Evolutionary conservation across 2,329 filamentous ascomycete genomes (phyloP).

Genomic region (Curvularia sp.): DNA sequence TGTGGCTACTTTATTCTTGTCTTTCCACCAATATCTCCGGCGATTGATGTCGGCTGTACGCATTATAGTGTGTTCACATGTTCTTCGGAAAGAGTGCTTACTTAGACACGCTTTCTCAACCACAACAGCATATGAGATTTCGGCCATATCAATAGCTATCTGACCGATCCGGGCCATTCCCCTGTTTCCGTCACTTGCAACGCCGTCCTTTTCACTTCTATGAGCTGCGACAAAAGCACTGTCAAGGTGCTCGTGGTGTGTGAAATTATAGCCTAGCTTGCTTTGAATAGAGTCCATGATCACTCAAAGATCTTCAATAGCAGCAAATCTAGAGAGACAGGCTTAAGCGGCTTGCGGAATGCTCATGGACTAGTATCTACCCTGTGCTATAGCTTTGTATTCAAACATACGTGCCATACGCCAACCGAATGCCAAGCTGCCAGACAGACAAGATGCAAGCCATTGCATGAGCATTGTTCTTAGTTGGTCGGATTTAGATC

Average conservation of each 20-base stretch:
- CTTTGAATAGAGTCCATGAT: background rate
- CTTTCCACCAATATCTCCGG: conserved; percentile 8
- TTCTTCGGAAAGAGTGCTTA: too few species aligned
- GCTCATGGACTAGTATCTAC: background rate
- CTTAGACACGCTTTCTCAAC: too few species aligned
- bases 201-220: too few species aligned
- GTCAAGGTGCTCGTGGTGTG: background rate
- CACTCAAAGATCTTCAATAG: background rate
- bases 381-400: background rate
- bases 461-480: background rate
- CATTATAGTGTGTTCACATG: background rate
- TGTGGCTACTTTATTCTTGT: conserved; percentile 5
- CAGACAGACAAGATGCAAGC: background rate
- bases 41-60: conserved; percentile 4
- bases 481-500: background rate
- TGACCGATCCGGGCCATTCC: too few species aligned
- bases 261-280: conserved; percentile 2
- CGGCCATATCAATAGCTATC: too few species aligned
- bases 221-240: conserved; percentile 3
- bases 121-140: too few species aligned
- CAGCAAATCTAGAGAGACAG: background rate
- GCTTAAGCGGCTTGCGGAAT: background rate
- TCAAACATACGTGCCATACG: background rate
- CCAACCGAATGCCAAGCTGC: background rate
- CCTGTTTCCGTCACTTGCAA: too few species aligned